Conservation (phyloP, 352 stramenopile species). For the Phytopythium vexans region DNA sequence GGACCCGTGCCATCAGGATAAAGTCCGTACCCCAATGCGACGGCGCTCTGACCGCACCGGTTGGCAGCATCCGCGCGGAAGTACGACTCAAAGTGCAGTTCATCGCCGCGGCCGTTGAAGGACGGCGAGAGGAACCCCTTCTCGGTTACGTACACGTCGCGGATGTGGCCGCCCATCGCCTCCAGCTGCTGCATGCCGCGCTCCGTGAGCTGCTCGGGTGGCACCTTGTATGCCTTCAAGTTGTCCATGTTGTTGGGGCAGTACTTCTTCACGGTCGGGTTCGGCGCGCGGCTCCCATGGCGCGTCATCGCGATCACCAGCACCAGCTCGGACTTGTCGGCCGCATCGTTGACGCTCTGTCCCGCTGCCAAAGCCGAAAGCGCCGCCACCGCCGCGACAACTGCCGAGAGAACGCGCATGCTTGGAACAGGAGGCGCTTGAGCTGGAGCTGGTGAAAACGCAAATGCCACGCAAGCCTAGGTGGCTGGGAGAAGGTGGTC, state of each 20-base stretch:
- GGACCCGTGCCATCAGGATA: slow-evolving; percentile 68
- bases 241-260: slow-evolving; percentile 70
- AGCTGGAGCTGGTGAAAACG: slow-evolving; percentile 3
- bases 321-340: slow-evolving; percentile 48
- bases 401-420: slow-evolving; percentile 24
- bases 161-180: slow-evolving; percentile 52
- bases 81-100: slow-evolving; percentile 66
- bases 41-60: slow-evolving; percentile 65
- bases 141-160: slow-evolving; percentile 64
- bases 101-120: slow-evolving; percentile 53
- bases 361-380: too few species aligned
- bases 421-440: slow-evolving; percentile 3
- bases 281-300: slow-evolving; percentile 70
- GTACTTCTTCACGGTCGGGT: slow-evolving; percentile 51
- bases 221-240: slow-evolving; percentile 53
- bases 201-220: slow-evolving; percentile 72
- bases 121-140: slow-evolving; percentile 61
- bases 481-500: too few species aligned
- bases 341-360: not conserved
- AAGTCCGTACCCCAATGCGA: slow-evolving; percentile 63
- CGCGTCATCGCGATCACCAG: slow-evolving; percentile 65
- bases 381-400: slow-evolving; percentile 7
- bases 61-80: slow-evolving; percentile 69
- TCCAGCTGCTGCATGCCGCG: slow-evolving; percentile 72
- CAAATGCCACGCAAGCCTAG: not conserved